phyloP scores from a whole-genome alignment of 148 eudicot species.

The Simmondsia chinensis region DNA sequence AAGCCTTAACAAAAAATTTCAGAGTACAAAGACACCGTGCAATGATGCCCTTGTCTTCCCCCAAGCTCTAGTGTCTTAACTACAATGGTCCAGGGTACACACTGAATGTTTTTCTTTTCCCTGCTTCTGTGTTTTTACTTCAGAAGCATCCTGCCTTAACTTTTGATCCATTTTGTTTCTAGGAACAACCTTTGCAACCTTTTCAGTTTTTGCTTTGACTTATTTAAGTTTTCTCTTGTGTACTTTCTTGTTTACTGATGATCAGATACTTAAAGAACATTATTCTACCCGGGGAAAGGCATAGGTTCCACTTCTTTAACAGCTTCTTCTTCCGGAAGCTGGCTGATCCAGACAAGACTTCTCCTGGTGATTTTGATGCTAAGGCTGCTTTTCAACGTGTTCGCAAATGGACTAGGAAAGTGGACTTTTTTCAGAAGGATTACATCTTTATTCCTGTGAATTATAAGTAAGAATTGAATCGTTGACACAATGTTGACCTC shows the following conservation, averaged over 20 bases:
- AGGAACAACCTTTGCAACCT: too few relatives aligned
- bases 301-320: constrained; percentile 73
- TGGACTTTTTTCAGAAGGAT: constrained; percentile 85
- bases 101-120: too few relatives aligned
- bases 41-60: too few relatives aligned
- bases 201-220: background rate
- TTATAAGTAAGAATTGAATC: constrained; percentile 49
- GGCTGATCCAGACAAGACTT: constrained; percentile 82
- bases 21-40: too few relatives aligned
- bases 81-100: too few relatives aligned
- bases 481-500: too few relatives aligned
- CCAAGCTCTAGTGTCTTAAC: too few relatives aligned
- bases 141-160: too few relatives aligned
- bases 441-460: constrained; percentile 90
- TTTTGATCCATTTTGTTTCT: too few relatives aligned
- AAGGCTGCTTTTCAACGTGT: constrained; percentile 92
- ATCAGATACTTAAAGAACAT: constrained; percentile 68
- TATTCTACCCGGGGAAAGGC: constrained; percentile 38
- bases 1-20: too few relatives aligned
- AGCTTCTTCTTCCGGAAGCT: constrained; percentile 93
- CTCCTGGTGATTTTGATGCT: constrained; percentile 63
- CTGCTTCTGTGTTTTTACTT: too few relatives aligned
- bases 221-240: background rate
- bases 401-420: constrained; percentile 97
- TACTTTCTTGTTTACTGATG: background rate